Conservation (phyloP, 805 yeast genomes). For the Clavispora carvajalis region DNA sequence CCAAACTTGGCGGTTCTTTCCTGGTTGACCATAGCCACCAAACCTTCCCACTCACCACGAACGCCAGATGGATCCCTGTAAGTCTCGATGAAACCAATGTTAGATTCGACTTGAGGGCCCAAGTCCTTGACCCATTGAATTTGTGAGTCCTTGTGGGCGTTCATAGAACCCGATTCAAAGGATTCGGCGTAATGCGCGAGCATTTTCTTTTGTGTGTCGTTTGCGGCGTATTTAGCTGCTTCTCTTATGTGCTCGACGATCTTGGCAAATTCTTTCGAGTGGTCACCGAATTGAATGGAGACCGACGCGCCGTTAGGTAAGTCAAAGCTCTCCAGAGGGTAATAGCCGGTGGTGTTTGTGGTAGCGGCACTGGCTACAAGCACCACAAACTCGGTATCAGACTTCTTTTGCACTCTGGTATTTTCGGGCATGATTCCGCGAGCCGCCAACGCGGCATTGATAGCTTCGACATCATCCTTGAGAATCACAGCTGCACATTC, state of each 20-base stretch:
- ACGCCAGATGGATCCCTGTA: conserved; percentile 90
- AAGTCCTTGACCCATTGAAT: conserved; percentile 83
- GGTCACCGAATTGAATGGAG: conserved; percentile 72
- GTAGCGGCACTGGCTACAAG: conserved; percentile 61
- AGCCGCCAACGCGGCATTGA: conserved; percentile 61
- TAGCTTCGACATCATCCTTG: conserved; percentile 56
- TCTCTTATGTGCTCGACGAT: conserved; percentile 51
- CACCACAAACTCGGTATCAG: conserved; percentile 47
- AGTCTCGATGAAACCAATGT: conserved; percentile 88
- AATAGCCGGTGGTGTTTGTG: conserved; percentile 46
- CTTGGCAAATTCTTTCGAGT: conserved; percentile 53
- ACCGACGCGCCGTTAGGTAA: conserved; percentile 37
- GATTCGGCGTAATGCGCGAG: conserved; percentile 60
- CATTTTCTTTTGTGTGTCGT: conserved; percentile 66
- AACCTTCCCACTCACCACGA: conserved; percentile 90
- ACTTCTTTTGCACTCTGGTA: conserved; percentile 61
- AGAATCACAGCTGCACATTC: conserved; percentile 37
- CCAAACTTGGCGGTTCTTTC: conserved; percentile 80
- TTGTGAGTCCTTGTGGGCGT: conserved; percentile 81
- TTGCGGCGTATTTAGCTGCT: conserved; percentile 64
- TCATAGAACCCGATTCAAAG: conserved; percentile 76
- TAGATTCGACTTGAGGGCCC: conserved; percentile 66
- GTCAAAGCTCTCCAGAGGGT: conserved; percentile 39
- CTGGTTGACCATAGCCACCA: conserved; percentile 85
- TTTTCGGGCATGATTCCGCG: conserved; percentile 72